Conservation (phyloP, 1,139 yeast genomes). For the Blastobotrys capitulatus region DNA sequence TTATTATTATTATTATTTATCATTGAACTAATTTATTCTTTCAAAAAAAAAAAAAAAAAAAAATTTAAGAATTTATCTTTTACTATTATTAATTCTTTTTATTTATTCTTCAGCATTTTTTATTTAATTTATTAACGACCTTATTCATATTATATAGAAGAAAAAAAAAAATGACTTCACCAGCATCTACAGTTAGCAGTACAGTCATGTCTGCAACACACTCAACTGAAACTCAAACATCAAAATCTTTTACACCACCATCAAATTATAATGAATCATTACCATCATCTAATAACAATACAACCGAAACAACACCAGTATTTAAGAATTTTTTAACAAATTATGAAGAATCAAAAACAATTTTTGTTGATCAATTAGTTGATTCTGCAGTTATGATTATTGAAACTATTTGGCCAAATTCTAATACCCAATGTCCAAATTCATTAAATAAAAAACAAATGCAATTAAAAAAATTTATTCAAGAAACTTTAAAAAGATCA, state of each 20-base stretch:
- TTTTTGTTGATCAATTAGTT: constrained; percentile 31
- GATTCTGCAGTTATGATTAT: constrained; percentile 35
- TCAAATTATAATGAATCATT: neutral
- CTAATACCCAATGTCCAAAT: constrained; percentile 8
- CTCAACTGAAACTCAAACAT: neutral
- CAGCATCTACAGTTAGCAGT: constrained; percentile 1
- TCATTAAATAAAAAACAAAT: constrained; percentile 20
- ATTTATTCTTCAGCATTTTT: neutral
- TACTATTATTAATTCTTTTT: neutral
- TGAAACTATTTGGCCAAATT: constrained; percentile 34
- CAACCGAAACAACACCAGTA: constrained; percentile 2
- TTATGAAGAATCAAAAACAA: constrained; percentile 15
- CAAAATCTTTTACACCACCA: neutral
- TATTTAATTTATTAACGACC: neutral
- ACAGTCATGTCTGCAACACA: neutral
- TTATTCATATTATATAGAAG: neutral
- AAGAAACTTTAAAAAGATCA: constrained; percentile 64
- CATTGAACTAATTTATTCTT: neutral
- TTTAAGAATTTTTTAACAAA: neutral
- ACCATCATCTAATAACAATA: neutral
- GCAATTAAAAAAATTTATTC: constrained; percentile 43
- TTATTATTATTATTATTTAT: neutral
- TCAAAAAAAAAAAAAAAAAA: neutral
- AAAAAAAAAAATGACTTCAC: neutral
- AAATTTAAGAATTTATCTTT: neutral